Base-by-base conservation (phyloP, 345 rosid genomes). In the Streptanthus diversifolius region DNA sequence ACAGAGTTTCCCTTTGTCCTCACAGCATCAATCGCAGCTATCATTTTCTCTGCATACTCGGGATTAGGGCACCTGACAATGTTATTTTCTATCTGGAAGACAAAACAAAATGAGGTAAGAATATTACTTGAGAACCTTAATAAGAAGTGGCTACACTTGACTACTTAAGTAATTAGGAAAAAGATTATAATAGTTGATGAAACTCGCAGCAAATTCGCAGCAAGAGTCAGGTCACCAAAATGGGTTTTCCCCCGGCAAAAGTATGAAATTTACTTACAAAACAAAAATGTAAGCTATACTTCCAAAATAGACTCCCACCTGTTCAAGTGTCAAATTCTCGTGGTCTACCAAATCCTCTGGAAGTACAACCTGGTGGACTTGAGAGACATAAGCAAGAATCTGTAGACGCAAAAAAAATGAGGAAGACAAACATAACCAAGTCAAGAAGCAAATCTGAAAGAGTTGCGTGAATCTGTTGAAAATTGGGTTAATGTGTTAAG, bases 41-140 rank as follows among this genome's bases (percentile, higher is more conserved):
- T 95, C 98, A 95, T 88, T 86, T 95, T 91, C 79, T 95, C 90
- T 0, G 99, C 99, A 79, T 88, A 91, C 77, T 82, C 97, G 55
- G 97, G 95, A 84, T 95, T 78, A 61, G 99, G 99, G 80, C 99
- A 95, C 74, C 98, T 90, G 25, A 85, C 96, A 14, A 95, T 95
- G 75, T 95, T 95, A 78, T 87, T 86, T 80, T 95, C 99, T 66
- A 95, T 82, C 99, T 95, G 86, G 41, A 82, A 80, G 24, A 66
- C 9, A 5, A 51, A 51, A 27, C 21, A 53, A 66, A 66, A 2
- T 15, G 63, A 63, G 36, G 72, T 10, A 65, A 59, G 61, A 64
- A 19, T 10, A 1, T 40, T 12, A 39, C 41, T 10, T 8, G 18
- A 70, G 61, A 64, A 5, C 44, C 40, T 41, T 32, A 41, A 48